Evolutionary conservation across 768 basidiomycete species (phyloP).

Genomic region (Amanita phalloides): DNA sequence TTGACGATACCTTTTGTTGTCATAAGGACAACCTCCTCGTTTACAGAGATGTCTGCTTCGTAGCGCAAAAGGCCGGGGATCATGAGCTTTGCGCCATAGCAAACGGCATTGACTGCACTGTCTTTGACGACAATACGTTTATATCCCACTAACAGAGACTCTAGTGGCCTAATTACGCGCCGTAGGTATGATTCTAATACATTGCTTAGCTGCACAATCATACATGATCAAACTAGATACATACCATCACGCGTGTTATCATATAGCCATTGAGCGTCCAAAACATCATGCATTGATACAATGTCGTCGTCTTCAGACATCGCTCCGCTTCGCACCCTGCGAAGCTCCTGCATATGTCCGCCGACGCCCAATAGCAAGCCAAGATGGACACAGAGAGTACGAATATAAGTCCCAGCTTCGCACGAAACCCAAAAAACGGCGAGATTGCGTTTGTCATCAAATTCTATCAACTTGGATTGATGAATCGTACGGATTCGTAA

Average conservation of each 20-base stretch:
- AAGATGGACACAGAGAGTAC: conserved; percentile 95
- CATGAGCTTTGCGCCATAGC: conserved; percentile 99
- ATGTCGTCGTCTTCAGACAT: conserved; percentile 97
- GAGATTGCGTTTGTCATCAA: conserved; percentile 93
- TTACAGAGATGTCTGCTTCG: conserved; percentile 85
- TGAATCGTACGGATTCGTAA: conserved; percentile 96
- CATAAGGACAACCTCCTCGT: conserved; percentile 97
- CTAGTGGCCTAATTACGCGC: conserved; percentile 87
- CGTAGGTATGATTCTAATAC: conserved; percentile 89
- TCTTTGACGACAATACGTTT: conserved; percentile 99
- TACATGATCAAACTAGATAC: conserved; percentile 12
- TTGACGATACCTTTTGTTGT: conserved; percentile 77
- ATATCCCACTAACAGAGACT: conserved; percentile 89
- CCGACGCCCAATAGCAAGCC: conserved; percentile 92
- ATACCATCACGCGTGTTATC: conserved; percentile 94
- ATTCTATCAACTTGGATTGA: conserved; percentile 91
- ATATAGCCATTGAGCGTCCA: conserved; percentile 98
- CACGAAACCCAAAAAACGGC: conserved; percentile 98
- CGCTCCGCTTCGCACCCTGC: conserved; percentile 90
- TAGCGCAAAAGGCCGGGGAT: conserved; percentile 96
- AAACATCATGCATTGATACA: conserved; percentile 98
- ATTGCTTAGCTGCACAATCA: neutral
- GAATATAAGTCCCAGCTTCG: conserved; percentile 94
- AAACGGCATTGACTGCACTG: conserved; percentile 97
- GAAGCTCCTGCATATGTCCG: conserved; percentile 99